phyloP scores from a whole-genome alignment of 495 filamentous ascomycete genomes.

The Penicillium pancosmium region DNA sequence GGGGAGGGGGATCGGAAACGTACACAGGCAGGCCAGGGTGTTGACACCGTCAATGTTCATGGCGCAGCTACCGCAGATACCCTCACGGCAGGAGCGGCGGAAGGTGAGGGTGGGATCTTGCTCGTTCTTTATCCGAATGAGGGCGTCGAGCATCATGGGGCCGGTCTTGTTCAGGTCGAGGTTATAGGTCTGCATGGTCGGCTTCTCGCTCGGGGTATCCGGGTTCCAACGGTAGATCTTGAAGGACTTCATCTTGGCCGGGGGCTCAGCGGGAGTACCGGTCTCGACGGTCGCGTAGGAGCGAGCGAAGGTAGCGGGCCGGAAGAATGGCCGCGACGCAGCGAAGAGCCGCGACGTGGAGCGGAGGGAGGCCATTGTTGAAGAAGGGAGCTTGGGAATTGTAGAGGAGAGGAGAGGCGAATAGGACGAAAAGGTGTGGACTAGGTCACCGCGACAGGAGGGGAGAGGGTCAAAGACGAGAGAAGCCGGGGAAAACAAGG shows the following conservation, averaged over 20 bases:
- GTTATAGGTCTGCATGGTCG: conserved; percentile 90
- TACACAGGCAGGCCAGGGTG: conserved; percentile 97
- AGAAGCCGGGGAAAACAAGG: conserved; percentile 16
- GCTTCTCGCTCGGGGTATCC: conserved; percentile 86
- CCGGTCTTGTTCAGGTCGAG: conserved; percentile 98
- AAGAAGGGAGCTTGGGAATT: neutral
- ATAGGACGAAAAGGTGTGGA: neutral
- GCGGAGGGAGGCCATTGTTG: conserved; percentile 79
- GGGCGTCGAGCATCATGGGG: conserved; percentile 94
- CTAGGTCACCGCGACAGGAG: conserved; percentile 8
- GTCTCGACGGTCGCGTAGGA: conserved; percentile 56
- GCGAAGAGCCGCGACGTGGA: conserved; percentile 66
- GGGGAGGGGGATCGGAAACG: conserved; percentile 36
- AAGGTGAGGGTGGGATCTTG: conserved; percentile 96
- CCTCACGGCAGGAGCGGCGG: conserved; percentile 91
- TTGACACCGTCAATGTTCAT: conserved; percentile 99
- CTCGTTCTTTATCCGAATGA: conserved; percentile 99
- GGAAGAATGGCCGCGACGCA: conserved; percentile 58
- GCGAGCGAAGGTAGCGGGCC: conserved; percentile 47
- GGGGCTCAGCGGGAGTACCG: conserved; percentile 54
- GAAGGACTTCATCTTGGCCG: conserved; percentile 83
- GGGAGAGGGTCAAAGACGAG: conserved; percentile 21
- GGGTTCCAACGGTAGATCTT: conserved; percentile 99
- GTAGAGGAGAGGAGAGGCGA: neutral
- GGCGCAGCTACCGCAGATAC: conserved; percentile 96